Evolutionary conservation across 306 rosid genomes (phyloP).

Genomic region (Biancaea sappan): DNA sequence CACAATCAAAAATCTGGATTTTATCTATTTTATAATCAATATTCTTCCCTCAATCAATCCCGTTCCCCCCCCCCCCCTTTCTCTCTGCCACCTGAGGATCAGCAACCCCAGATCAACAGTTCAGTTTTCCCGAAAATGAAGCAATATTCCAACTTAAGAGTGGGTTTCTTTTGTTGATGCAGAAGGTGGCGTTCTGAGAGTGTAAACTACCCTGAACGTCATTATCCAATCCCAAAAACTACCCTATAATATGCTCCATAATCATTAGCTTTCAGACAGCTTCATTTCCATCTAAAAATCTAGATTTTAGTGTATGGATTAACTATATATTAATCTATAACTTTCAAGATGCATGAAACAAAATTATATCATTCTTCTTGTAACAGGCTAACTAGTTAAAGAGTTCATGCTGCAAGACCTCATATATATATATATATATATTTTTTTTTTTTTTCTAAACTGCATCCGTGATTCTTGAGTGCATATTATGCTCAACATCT

Average conservation of each 20-base stretch:
- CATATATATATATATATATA: background rate
- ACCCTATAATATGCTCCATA: slow-evolving; percentile 12
- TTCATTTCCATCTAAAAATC: background rate
- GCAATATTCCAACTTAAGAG: background rate
- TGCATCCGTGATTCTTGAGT: background rate
- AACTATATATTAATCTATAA: background rate
- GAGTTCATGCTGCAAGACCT: slow-evolving; percentile 19
- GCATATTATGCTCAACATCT: slow-evolving; percentile 16
- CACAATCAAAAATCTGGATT: background rate
- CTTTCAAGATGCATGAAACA: background rate
- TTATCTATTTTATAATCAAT: slow-evolving; percentile 24
- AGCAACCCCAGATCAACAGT: slow-evolving; percentile 8
- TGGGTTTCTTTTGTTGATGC: background rate
- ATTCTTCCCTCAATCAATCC: no score
- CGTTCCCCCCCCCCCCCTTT: no score
- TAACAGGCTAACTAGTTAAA: slow-evolving; percentile 1
- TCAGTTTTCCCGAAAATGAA: slow-evolving; percentile 16
- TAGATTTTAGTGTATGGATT: background rate
- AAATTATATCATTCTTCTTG: background rate
- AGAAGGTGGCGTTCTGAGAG: background rate
- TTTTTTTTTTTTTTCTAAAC: slow-evolving; percentile 10
- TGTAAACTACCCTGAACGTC: background rate
- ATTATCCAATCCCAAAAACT: background rate
- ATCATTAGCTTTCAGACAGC: background rate
- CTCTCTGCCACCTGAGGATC: slow-evolving; percentile 8